These are phyloP conservation scores for Phyllosticta paracitricarpa DNA, from an alignment of 2,329 filamentous ascomycete genomes.

Conservation along the genomic window DNA sequence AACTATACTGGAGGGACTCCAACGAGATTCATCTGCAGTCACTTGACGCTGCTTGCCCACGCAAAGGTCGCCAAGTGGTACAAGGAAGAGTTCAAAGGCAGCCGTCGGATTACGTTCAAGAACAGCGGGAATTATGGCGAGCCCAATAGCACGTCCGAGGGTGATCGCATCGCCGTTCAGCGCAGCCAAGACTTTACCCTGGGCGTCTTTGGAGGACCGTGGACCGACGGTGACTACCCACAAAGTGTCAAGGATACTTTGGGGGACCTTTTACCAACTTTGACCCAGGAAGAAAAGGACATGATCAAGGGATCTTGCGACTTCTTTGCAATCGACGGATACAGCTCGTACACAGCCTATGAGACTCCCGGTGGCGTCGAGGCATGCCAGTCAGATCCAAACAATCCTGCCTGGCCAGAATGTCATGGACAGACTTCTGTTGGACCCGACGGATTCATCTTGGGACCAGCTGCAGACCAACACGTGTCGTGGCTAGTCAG, in stretches of 20 bases:
- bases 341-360: slow-evolving; percentile 20
- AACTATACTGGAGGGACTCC: slow-evolving; percentile 29
- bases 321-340: slow-evolving; percentile 34
- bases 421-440: slow-evolving; percentile 28
- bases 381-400: slow-evolving; percentile 32
- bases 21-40: slow-evolving; percentile 36
- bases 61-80: slow-evolving; percentile 37
- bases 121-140: slow-evolving; percentile 34
- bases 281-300: slow-evolving; percentile 30
- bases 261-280: slow-evolving; percentile 28
- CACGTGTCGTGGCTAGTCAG: slow-evolving; percentile 33
- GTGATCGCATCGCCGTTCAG: slow-evolving; percentile 27
- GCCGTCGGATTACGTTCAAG: slow-evolving; percentile 34
- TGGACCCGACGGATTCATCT: slow-evolving; percentile 33
- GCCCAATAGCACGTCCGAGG: slow-evolving; percentile 26
- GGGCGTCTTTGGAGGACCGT: slow-evolving; percentile 39
- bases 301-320: slow-evolving; percentile 35
- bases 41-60: slow-evolving; percentile 34
- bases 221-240: slow-evolving; percentile 36
- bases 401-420: slow-evolving; percentile 31
- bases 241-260: slow-evolving; percentile 30
- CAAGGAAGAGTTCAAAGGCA: slow-evolving; percentile 35
- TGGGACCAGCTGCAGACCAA: slow-evolving; percentile 34
- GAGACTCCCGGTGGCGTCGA: slow-evolving; percentile 22
- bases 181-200: slow-evolving; percentile 33